phyloP scores from a whole-genome alignment of 371 early-diverging fungal genomes.

The Sporodiniella umbellata region DNA sequence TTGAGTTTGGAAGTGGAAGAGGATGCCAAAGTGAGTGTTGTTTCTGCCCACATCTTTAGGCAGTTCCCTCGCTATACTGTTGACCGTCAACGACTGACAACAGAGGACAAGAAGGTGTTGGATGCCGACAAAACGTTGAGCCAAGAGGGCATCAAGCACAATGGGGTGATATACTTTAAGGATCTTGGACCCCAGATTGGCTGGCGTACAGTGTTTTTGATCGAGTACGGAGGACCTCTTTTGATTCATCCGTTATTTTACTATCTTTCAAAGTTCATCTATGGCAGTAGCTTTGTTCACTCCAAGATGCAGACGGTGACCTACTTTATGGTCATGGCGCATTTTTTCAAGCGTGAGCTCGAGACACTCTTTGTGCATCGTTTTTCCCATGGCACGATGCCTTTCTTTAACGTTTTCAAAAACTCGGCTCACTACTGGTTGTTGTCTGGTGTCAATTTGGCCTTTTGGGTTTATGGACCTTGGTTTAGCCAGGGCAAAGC shows the following conservation, averaged over 20 bases:
- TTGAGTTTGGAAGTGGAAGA: slow-evolving; percentile 60
- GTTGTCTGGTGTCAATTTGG: slow-evolving; percentile 83
- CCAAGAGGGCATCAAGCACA: slow-evolving; percentile 59
- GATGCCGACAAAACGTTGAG: slow-evolving; percentile 56
- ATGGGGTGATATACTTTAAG: slow-evolving; percentile 71
- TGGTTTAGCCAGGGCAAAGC: slow-evolving; percentile 55
- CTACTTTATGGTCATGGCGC: slow-evolving; percentile 70
- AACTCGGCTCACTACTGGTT: slow-evolving; percentile 95
- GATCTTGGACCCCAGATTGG: slow-evolving; percentile 95
- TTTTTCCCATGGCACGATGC: slow-evolving; percentile 95
- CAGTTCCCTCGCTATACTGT: slow-evolving; percentile 63
- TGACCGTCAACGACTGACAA: slow-evolving; percentile 79
- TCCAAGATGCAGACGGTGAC: slow-evolving; percentile 67
- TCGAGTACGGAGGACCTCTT: slow-evolving; percentile 93
- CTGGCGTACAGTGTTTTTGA: slow-evolving; percentile 92
- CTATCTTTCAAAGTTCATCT: slow-evolving; percentile 63
- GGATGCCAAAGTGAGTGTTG: slow-evolving; percentile 22
- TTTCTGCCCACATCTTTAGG: slow-evolving; percentile 47
- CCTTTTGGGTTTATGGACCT: slow-evolving; percentile 84
- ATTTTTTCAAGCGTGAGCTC: slow-evolving; percentile 91
- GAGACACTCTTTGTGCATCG: slow-evolving; percentile 94
- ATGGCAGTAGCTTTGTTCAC: slow-evolving; percentile 63
- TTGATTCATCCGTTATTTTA: slow-evolving; percentile 86
- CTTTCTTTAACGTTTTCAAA: slow-evolving; percentile 88
- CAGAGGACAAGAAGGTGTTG: slow-evolving; percentile 51